A percentile compares a stretch with the other conserved stretches of the same genome.
Conservation (phyloP, 345 rosid genomes). For the Camelina hispida region DNA sequence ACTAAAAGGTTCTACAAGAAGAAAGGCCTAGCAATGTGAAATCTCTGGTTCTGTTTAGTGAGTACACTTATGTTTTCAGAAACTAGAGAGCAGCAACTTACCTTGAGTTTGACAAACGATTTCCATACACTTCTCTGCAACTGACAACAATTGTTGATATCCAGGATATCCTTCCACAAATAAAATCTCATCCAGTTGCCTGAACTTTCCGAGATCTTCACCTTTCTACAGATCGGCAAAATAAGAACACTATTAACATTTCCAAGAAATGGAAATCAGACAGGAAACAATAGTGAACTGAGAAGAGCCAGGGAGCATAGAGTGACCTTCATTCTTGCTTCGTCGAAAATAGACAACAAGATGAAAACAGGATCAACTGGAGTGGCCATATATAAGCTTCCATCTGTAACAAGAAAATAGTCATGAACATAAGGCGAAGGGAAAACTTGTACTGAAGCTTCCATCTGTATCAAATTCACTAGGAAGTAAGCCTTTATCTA, state of each 20-base stretch:
- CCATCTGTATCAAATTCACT: background rate
- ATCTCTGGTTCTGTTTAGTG: conserved; percentile 1
- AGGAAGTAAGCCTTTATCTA: background rate
- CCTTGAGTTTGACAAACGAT: conserved; percentile 90
- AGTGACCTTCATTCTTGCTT: conserved; percentile 88
- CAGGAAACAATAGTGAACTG: background rate
- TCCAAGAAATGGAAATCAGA: conserved; percentile 11
- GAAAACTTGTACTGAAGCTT: background rate
- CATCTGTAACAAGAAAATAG: conserved; percentile 54
- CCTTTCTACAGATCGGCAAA: conserved; percentile 60
- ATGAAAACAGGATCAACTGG: conserved; percentile 88
- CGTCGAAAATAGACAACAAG: conserved; percentile 76
- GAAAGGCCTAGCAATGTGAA: background rate
- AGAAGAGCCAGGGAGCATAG: conserved; percentile 19
- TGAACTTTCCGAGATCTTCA: conserved; percentile 83
- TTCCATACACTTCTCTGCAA: conserved; percentile 77
- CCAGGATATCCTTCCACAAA: conserved; percentile 70
- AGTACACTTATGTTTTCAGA: background rate
- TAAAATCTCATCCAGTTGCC: conserved; percentile 84
- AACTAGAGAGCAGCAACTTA: conserved; percentile 35
- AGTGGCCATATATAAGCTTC: conserved; percentile 74
- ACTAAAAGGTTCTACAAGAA: background rate
- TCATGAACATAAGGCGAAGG: background rate
- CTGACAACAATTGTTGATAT: conserved; percentile 60
- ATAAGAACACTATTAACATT: background rate